Conservation (phyloP, 169 alveolate species). For the Plasmodium gonderi region DNA sequence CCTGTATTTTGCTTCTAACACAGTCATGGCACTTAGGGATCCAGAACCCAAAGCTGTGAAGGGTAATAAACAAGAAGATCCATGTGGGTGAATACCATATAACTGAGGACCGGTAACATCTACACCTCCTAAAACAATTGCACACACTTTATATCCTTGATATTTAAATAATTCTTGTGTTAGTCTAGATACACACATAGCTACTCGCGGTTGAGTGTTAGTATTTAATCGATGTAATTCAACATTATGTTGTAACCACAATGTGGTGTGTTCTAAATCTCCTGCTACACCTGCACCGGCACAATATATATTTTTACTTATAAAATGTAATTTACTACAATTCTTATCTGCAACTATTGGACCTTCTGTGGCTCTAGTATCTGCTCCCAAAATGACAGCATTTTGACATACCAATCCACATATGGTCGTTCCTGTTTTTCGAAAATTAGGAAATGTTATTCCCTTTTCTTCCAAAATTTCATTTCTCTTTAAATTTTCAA, state of each 20-base stretch:
- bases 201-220: constrained; percentile 91
- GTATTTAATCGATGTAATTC: constrained; percentile 95
- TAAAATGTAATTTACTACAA: constrained; percentile 96
- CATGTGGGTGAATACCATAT: constrained; percentile 96
- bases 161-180: constrained; percentile 92
- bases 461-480: constrained; percentile 71
- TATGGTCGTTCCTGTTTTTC: constrained; percentile 97
- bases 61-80: constrained; percentile 93
- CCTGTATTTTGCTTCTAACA: constrained; percentile 94
- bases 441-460: constrained; percentile 56
- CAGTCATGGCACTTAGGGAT: constrained; percentile 96
- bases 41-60: constrained; percentile 99
- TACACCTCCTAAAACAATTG: constrained; percentile 97
- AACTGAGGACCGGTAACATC: constrained; percentile 97
- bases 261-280: constrained; percentile 96
- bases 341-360: constrained; percentile 97
- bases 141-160: constrained; percentile 97
- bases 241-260: constrained; percentile 90
- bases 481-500: constrained; percentile 70
- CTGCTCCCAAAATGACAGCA: constrained; percentile 99
- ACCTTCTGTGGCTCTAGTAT: constrained; percentile 98
- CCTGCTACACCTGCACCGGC: constrained; percentile 99
- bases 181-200: constrained; percentile 91
- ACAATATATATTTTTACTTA: constrained; percentile 96
- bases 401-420: constrained; percentile 95